phyloP scores from a whole-genome alignment of 306 rosid genomes.

The Adenanthera pavonina region DNA sequence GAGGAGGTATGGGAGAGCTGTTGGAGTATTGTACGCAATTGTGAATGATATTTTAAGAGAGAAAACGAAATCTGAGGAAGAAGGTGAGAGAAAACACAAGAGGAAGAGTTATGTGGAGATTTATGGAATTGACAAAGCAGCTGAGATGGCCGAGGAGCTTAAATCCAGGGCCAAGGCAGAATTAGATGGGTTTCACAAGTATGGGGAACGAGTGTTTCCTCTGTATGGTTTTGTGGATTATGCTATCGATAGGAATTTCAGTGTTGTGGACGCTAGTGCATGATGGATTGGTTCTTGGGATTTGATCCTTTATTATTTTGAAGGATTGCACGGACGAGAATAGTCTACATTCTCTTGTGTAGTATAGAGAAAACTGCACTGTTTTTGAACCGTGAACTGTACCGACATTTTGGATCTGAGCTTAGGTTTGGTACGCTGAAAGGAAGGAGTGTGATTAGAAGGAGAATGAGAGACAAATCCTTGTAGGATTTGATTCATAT shows the following conservation, averaged over 20 bases:
- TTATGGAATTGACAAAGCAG: slow-evolving; percentile 82
- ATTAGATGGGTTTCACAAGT: slow-evolving; percentile 81
- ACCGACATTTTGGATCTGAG: not conserved
- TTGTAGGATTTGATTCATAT: too few relatives aligned
- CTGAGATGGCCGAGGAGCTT: slow-evolving; percentile 79
- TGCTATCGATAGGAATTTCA: slow-evolving; percentile 85
- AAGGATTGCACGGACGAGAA: slow-evolving; percentile 24
- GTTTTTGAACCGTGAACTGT: slow-evolving; percentile 37
- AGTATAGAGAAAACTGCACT: slow-evolving; percentile 36
- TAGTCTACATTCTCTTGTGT: not conserved
- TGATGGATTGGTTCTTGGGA: slow-evolving; percentile 37
- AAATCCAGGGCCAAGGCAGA: slow-evolving; percentile 74
- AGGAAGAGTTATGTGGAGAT: slow-evolving; percentile 74
- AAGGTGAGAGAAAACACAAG: slow-evolving; percentile 40
- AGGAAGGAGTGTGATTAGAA: not conserved
- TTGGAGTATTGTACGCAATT: slow-evolving; percentile 78
- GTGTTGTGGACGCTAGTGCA: slow-evolving; percentile 50
- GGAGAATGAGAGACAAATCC: not conserved
- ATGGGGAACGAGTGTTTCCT: slow-evolving; percentile 73
- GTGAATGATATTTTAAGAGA: slow-evolving; percentile 78
- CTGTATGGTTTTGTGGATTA: slow-evolving; percentile 93
- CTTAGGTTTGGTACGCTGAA: not conserved
- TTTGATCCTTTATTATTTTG: not conserved
- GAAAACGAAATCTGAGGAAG: slow-evolving; percentile 39
- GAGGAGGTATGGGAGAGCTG: slow-evolving; percentile 88